These are phyloP conservation scores for Trametes polyzona DNA, from an alignment of 1,284 basidiomycete species.

Conservation along the genomic window DNA sequence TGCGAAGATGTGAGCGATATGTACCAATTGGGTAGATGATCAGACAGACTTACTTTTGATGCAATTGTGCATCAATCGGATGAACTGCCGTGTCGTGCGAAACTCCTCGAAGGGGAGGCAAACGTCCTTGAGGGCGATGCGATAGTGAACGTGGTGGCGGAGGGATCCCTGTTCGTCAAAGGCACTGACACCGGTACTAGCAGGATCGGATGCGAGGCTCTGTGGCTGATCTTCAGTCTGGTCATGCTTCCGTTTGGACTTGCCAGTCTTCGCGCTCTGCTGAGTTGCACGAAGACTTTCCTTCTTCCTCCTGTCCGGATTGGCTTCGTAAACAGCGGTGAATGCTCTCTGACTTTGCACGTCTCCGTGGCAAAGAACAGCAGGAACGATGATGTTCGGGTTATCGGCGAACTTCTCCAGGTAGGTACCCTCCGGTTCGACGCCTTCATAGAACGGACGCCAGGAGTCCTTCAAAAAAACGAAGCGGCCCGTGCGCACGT, in stretches of 20 bases:
- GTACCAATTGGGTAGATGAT: not conserved
- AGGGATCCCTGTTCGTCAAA: not conserved
- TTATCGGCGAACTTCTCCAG: not conserved
- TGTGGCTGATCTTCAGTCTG: too few species aligned
- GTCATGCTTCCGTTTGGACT: too few species aligned
- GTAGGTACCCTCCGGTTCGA: not conserved
- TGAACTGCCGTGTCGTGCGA: not conserved
- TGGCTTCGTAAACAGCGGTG: not conserved
- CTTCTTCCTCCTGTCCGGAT: too few species aligned
- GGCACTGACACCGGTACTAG: too few species aligned
- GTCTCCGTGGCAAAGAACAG: not conserved
- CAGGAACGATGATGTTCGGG: not conserved
- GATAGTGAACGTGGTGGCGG: constrained; percentile 3
- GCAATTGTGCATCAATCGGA: not conserved
- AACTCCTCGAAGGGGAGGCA: not conserved
- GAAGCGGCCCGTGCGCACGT: not conserved
- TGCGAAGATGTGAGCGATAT: too few species aligned
- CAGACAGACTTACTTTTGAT: not conserved
- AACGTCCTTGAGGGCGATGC: constrained; percentile 10
- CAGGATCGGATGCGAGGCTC: too few species aligned
- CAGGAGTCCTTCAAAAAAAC: constrained; percentile 20
- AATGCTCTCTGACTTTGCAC: not conserved
- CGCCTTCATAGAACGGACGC: constrained; percentile 7
- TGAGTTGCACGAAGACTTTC: too few species aligned
- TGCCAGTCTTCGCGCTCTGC: too few species aligned